phyloP scores from a whole-genome alignment of 2,329 filamentous ascomycete genomes.

The Colletotrichum caudatum region DNA sequence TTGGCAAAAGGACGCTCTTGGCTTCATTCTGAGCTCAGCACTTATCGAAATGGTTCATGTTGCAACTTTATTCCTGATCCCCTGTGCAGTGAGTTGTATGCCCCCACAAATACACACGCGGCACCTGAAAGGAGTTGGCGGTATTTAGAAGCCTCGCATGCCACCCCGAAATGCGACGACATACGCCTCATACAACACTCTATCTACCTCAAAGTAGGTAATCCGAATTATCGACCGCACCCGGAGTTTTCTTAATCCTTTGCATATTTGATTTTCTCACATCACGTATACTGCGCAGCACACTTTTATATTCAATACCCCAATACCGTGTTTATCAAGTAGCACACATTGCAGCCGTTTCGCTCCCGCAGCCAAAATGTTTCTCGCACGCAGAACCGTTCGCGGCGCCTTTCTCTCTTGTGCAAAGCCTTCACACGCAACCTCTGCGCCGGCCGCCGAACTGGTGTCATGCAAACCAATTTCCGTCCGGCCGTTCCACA shows the following conservation, averaged over 20 bases:
- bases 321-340: not conserved
- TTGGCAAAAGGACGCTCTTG: not conserved
- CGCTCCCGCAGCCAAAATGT: not conserved
- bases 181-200: too few species aligned
- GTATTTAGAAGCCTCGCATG: not conserved
- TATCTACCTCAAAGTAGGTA: not conserved
- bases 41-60: not conserved
- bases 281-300: not conserved
- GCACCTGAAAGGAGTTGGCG: not conserved
- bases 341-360: not conserved
- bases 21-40: not conserved
- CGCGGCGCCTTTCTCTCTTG: slow-evolving; percentile 1
- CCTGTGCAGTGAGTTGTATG: too few species aligned
- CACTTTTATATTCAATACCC: not conserved
- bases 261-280: too few species aligned
- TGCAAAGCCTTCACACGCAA: not conserved
- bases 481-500: slow-evolving; percentile 16
- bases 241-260: too few species aligned
- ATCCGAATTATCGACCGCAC: not conserved
- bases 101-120: not conserved
- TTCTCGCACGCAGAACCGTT: not conserved
- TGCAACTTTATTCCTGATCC: not conserved
- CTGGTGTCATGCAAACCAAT: not conserved
- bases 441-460: not conserved
- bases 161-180: too few species aligned